These are phyloP conservation scores for Lolium multiflorum DNA, from an alignment of 176 grass and related monocot genomes.

Conservation along the genomic window DNA sequence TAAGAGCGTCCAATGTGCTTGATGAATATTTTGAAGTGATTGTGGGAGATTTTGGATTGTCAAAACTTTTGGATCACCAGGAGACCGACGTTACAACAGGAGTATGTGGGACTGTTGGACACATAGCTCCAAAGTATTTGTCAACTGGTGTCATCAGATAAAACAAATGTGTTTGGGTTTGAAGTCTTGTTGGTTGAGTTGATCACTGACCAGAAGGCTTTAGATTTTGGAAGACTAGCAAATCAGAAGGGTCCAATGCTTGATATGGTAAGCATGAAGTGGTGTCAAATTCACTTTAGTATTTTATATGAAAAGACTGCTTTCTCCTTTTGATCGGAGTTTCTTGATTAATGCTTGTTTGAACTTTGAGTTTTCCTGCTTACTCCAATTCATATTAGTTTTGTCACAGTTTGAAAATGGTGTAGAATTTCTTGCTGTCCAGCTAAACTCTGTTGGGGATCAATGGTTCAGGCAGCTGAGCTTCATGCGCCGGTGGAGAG, in stretches of 20 bases:
- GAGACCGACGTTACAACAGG: constrained; percentile 96
- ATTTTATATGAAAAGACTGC: not conserved
- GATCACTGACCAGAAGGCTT: constrained; percentile 91
- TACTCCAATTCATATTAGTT: not conserved
- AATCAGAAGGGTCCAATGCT: constrained; percentile 89
- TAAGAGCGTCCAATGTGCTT: constrained; percentile 96
- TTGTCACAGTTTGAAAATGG: not conserved
- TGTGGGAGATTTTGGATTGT: constrained; percentile 93
- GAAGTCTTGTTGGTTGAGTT: constrained; percentile 91
- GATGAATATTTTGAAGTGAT: constrained; percentile 97
- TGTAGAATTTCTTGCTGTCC: not conserved
- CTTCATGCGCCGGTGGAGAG: too few species aligned
- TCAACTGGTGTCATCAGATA: constrained; percentile 95
- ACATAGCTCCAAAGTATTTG: constrained; percentile 96
- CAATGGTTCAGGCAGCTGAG: too few species aligned
- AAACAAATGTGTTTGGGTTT: constrained; percentile 98
- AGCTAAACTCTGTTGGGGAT: not conserved
- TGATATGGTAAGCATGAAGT: constrained; percentile 73
- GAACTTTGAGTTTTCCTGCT: not conserved
- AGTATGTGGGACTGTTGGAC: constrained; percentile 89
- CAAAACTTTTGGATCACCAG: constrained; percentile 90
- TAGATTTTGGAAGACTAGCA: constrained; percentile 86
- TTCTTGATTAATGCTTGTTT: constrained; percentile 13
- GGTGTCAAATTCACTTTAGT: not conserved
- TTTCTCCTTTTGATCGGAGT: not conserved